Percentiles rank a stretch among this genome's conserved stretches.
Evolutionary conservation across 1,284 basidiomycete species (phyloP).

Genomic region (Ustilago hordei): DNA sequence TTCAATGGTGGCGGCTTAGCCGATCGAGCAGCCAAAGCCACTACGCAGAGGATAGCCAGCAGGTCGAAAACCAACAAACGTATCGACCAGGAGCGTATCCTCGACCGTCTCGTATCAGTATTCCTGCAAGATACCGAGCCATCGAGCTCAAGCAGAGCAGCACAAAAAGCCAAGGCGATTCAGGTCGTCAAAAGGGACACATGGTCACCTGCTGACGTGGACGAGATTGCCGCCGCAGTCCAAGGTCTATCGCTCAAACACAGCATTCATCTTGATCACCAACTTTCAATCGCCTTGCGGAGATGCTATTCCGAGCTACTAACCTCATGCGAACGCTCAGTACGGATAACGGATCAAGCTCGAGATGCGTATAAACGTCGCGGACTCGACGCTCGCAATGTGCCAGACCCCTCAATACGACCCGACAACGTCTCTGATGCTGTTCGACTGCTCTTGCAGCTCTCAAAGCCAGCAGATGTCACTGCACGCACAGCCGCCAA

Average conservation of each 20-base stretch:
- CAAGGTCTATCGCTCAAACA: constrained; percentile 45
- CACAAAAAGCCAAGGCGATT: constrained; percentile 30
- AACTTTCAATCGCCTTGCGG: constrained; percentile 32
- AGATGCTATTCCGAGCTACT: constrained; percentile 37
- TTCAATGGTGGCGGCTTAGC: constrained; percentile 11
- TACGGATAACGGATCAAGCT: constrained; percentile 20
- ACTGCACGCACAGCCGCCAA: constrained; percentile 38
- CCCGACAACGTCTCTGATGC: constrained; percentile 46
- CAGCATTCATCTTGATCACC: constrained; percentile 44
- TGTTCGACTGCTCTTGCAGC: constrained; percentile 29
- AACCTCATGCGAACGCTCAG: constrained; percentile 21
- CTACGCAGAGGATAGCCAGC: constrained; percentile 12
- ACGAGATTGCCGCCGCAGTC: constrained; percentile 28
- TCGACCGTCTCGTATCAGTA: constrained; percentile 26
- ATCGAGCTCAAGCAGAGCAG: not conserved
- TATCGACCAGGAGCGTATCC: constrained; percentile 39
- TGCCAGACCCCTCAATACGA: constrained; percentile 32
- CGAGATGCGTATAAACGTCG: constrained; percentile 23
- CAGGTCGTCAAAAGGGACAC: constrained; percentile 28
- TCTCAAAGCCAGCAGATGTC: constrained; percentile 42
- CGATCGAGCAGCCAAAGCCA: constrained; percentile 8
- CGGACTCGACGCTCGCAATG: constrained; percentile 11
- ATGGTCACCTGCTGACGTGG: constrained; percentile 42
- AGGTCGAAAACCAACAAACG: constrained; percentile 37
- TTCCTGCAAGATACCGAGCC: constrained; percentile 10